Evolutionary conservation across 306 rosid genomes (phyloP).

Genomic region (apple (Malus domestica)): ASM211411v1 NC_041803.1:14467001-14467500

Average conservation of each 20-base stretch:
- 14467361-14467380: conserved; percentile 20
- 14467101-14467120: too few species aligned
- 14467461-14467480: conserved; percentile 14
- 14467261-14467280: conserved; percentile 3
- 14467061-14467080: too few species aligned
- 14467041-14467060: too few species aligned
- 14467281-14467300: conserved; percentile 4
- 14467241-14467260: conserved; percentile 37
- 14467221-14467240: conserved; percentile 45
- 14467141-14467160: too few species aligned
- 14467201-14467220: conserved; percentile 1
- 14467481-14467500: conserved; percentile 18
- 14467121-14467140: too few species aligned
- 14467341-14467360: conserved; percentile 47
- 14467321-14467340: conserved; percentile 4
- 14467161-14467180: background rate
- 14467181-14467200: conserved; percentile 4
- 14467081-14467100: too few species aligned
- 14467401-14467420: conserved; percentile 11
- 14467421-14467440: conserved; percentile 7
- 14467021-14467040: too few species aligned
- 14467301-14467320: conserved; percentile 27
- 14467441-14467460: background rate
- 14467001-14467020: too few species aligned
- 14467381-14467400: conserved; percentile 42